Percentiles rank a stretch among this genome's conserved stretches.
Evolutionary conservation across 345 rosid genomes (phyloP).

Genomic region (Syzygium grande): DNA sequence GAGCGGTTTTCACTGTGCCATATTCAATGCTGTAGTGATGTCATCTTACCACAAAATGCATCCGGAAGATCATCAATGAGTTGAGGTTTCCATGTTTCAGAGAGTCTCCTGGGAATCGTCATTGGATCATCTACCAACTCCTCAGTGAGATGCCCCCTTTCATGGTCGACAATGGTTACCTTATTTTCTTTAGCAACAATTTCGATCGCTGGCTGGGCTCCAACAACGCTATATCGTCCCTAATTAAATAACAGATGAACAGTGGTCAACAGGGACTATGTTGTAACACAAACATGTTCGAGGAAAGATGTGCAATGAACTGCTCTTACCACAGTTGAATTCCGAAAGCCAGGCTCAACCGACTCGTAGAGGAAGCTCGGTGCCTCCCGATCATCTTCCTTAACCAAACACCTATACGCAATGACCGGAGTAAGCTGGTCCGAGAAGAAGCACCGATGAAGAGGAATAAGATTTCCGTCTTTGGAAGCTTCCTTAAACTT

Average conservation of each 20-base stretch:
- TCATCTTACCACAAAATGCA: constrained; percentile 66
- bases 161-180: constrained; percentile 71
- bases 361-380: constrained; percentile 91
- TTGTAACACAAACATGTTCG: not conserved
- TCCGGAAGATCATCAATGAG: constrained; percentile 67
- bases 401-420: constrained; percentile 86
- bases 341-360: constrained; percentile 55
- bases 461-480: constrained; percentile 58
- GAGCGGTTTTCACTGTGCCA: not conserved
- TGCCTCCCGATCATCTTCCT: constrained; percentile 74
- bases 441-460: constrained; percentile 62
- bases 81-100: constrained; percentile 74
- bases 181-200: constrained; percentile 66
- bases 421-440: constrained; percentile 87
- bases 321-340: constrained; percentile 51
- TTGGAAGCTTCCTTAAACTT: constrained; percentile 54
- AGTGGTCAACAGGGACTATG: not conserved
- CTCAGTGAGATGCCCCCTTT: constrained; percentile 36
- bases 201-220: constrained; percentile 78
- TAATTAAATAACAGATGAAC: constrained; percentile 8
- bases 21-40: not conserved
- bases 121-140: constrained; percentile 75
- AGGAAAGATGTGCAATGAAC: not conserved
- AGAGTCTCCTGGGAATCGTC: constrained; percentile 53
- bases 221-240: constrained; percentile 82